These are phyloP conservation scores for Luffa aegyptiaca DNA, from an alignment of 306 rosid genomes.

Conservation along the genomic window DNA sequence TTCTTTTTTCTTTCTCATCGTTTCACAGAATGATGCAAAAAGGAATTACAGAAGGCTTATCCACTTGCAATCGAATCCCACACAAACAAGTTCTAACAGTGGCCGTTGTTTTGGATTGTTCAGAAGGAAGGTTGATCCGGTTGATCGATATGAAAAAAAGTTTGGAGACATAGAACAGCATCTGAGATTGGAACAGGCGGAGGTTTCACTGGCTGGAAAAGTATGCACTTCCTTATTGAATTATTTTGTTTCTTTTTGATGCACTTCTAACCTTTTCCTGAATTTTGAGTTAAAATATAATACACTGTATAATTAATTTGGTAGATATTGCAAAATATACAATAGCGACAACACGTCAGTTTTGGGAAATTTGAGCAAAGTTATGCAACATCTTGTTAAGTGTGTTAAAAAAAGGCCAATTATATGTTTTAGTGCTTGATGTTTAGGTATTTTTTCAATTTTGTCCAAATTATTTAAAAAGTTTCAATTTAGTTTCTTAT, in stretches of 20 bases:
- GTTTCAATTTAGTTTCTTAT: too few species aligned
- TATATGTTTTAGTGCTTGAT: neutral
- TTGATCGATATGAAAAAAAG: constrained; percentile 53
- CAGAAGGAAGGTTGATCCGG: constrained; percentile 35
- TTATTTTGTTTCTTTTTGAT: constrained; percentile 12
- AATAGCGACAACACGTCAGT: neutral
- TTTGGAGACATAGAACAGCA: constrained; percentile 65
- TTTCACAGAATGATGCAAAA: constrained; percentile 48
- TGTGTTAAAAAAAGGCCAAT: neutral
- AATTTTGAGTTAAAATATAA: neutral
- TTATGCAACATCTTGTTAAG: neutral
- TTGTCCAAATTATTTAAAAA: too few species aligned
- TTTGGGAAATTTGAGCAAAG: neutral
- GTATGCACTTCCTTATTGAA: constrained; percentile 36
- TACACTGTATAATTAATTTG: neutral
- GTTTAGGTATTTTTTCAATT: neutral
- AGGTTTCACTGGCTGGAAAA: constrained; percentile 51
- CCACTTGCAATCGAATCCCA: constrained; percentile 39
- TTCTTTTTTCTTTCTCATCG: constrained; percentile 10
- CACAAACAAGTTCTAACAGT: constrained; percentile 17
- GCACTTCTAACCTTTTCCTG: neutral
- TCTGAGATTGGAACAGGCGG: constrained; percentile 60
- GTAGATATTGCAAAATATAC: neutral
- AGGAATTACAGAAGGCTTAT: constrained; percentile 30
- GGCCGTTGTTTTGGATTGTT: constrained; percentile 43